Evolutionary conservation across 108 stramenopile genomes (phyloP).

Genomic region (Pseudonitzschia multistriata): DNA sequence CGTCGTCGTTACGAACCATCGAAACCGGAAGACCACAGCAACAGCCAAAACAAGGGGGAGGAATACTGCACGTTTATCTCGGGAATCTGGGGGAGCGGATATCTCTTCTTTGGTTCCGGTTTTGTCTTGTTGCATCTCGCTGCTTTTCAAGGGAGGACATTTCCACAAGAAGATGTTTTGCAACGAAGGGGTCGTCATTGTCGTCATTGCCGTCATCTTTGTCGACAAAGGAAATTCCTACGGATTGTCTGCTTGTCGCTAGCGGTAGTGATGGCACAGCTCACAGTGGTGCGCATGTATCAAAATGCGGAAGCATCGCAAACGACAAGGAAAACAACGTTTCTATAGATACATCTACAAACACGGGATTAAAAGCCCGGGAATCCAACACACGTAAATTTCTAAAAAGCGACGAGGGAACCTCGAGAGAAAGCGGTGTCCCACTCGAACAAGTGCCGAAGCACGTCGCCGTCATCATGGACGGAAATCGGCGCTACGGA

Average conservation of each 20-base stretch:
- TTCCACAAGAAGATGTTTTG: background rate
- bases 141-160: background rate
- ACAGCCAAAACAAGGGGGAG: too few relatives aligned
- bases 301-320: background rate
- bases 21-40: background rate
- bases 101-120: background rate
- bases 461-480: conserved; percentile 96
- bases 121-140: conserved; percentile 4
- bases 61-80: background rate
- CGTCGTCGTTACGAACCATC: background rate
- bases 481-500: conserved; percentile 98
- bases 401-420: conserved; percentile 33
- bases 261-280: too few relatives aligned
- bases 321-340: background rate
- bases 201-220: background rate
- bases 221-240: background rate
- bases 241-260: too few relatives aligned
- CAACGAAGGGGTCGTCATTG: background rate
- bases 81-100: background rate
- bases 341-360: background rate
- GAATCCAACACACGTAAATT: conserved; percentile 20
- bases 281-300: too few relatives aligned
- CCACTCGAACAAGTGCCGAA: conserved; percentile 45
- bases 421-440: conserved; percentile 54
- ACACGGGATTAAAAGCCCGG: background rate